Evolutionary conservation across 106 monocot species (phyloP).

Genomic region (Posidonia australis): DNA sequence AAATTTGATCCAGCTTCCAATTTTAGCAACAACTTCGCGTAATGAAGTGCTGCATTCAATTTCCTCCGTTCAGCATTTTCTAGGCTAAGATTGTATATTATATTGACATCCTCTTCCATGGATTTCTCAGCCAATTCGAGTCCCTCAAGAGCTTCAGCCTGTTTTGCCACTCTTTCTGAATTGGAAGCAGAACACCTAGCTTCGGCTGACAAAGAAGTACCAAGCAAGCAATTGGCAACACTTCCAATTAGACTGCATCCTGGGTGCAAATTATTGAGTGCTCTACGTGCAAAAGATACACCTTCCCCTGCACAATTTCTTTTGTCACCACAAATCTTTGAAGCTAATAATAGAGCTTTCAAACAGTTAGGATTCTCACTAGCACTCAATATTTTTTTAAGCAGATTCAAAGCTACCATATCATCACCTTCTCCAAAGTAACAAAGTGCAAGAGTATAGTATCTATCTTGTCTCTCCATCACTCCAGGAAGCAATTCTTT

Average conservation of each 20-base stretch:
- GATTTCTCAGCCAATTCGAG: slow-evolving; percentile 44
- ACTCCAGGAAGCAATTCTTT: slow-evolving; percentile 61
- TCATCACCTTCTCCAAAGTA: slow-evolving; percentile 60
- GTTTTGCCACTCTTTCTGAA: slow-evolving; percentile 45
- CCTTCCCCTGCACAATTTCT: slow-evolving; percentile 41
- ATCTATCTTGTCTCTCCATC: slow-evolving; percentile 50
- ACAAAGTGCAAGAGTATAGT: slow-evolving; percentile 69
- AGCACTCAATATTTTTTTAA: slow-evolving; percentile 50
- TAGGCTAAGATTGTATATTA: slow-evolving; percentile 51
- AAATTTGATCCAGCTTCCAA: slow-evolving; percentile 64
- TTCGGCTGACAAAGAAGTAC: slow-evolving; percentile 58
- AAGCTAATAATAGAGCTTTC: slow-evolving; percentile 65
- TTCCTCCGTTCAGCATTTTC: slow-evolving; percentile 90
- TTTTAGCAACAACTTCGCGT: slow-evolving; percentile 53
- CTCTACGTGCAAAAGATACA: slow-evolving; percentile 48
- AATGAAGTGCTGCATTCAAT: slow-evolving; percentile 57
- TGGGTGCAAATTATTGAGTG: slow-evolving; percentile 25
- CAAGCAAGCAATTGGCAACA: slow-evolving; percentile 52
- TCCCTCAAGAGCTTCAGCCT: slow-evolving; percentile 56
- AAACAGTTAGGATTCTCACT: slow-evolving; percentile 48
- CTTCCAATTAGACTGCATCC: slow-evolving; percentile 31
- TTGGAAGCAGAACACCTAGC: slow-evolving; percentile 46
- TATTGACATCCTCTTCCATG: slow-evolving; percentile 33
- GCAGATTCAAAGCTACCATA: slow-evolving; percentile 51
- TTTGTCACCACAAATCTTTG: slow-evolving; percentile 53